These are phyloP conservation scores for Cladosporium velox DNA, from an alignment of 2,329 filamentous ascomycete species.

Conservation along the genomic window DNA sequence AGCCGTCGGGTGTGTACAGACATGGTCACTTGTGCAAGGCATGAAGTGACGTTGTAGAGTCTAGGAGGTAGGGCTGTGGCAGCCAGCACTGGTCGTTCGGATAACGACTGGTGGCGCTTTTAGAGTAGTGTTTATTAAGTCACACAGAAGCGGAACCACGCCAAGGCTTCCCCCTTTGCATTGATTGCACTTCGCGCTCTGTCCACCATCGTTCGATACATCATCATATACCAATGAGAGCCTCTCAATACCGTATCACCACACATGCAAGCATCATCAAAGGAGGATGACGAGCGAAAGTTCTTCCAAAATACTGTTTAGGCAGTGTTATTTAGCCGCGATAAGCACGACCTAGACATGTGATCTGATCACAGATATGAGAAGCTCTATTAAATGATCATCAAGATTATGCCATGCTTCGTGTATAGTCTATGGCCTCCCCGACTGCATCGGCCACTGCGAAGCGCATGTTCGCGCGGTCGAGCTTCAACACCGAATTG, in stretches of 20 bases:
- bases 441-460: constrained; percentile 23
- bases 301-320: background rate
- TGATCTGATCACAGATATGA: background rate
- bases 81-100: background rate
- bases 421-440: constrained; percentile 25
- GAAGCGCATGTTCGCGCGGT: constrained; percentile 22
- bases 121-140: background rate
- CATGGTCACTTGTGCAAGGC: background rate
- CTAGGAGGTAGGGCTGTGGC: background rate
- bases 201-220: too few relatives aligned
- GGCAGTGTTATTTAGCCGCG: background rate
- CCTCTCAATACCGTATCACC: background rate
- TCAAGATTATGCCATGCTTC: constrained; percentile 21
- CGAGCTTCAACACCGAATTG: constrained; percentile 29
- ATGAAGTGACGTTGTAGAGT: background rate
- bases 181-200: background rate
- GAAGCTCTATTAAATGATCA: background rate
- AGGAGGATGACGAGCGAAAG: background rate
- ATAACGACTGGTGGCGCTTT: background rate
- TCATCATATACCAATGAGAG: too few relatives aligned
- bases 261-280: background rate
- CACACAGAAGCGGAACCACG: background rate
- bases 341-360: background rate
- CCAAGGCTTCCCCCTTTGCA: background rate
- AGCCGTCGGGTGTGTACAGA: background rate